Evolutionary conservation across 768 basidiomycete species (phyloP), one percentile per base, ranked within the genome.

Genomic region (Suillus fuscotomentosus): DNA sequence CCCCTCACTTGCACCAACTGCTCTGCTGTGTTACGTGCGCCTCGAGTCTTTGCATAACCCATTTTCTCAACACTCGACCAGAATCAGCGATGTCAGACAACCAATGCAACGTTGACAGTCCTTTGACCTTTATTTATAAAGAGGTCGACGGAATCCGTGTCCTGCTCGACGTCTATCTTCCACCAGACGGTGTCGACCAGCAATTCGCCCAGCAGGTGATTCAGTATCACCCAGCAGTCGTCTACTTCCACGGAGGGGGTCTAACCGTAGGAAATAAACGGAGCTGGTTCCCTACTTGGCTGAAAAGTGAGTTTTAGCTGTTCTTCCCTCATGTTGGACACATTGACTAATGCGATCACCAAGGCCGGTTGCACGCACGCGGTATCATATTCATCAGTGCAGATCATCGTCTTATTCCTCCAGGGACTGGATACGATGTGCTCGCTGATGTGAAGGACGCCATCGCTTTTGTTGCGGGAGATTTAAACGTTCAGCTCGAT

Each of bases 231-330:
- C 79, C 80, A 7, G 67, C 72, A 24, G 59, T 82, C 8, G 69
- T 82, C 4, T 81, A 76, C 67, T 82, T 81, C 55, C 81, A 81
- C 61, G 81, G 86, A 8, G 89, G 88, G 3, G 88, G 87, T 9
- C 73, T 90, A 39, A 82, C 84, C 0, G 86, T 84, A 17, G 88
- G 88, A 1, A 83, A 85, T 66, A 78, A 83, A 60, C 71, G 70
- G 39, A 85, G 83, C 69, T 90, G 87, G 87, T 85, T 89, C 71
- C 88, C 89, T 2, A 65, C 60, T n/a, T 91, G 89, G 89, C 74
- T 90, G 31, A 73, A 81, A 56, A 79, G 89, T 89, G 36, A 60
- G 79, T 68, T 36, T 22, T n/a, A 13, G n/a, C 6, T 36, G 10
- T 13, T 39, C 17, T 61, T 60, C 36, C 27, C 55, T 61, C 17